phyloP scores from a whole-genome alignment of 495 filamentous ascomycete genomes.

The Penicillium goetzii region DNA sequence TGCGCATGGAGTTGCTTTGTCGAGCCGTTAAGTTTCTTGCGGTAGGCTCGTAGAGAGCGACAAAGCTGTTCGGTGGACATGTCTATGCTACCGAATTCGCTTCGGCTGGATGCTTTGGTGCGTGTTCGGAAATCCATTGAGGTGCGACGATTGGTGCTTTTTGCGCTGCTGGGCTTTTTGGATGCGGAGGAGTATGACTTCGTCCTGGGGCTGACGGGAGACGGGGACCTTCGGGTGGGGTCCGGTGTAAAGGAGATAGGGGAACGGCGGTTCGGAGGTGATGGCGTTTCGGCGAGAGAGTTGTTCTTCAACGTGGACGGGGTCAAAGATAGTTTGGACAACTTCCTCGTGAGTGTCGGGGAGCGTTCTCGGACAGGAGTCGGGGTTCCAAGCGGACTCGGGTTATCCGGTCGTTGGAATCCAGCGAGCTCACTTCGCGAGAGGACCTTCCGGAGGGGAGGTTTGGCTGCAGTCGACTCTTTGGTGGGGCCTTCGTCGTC shows the following conservation, averaged over 20 bases:
- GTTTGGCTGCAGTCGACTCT: constrained; percentile 57
- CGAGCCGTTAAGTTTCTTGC: constrained; percentile 74
- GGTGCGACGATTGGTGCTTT: constrained; percentile 49
- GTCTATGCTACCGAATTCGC: constrained; percentile 66
- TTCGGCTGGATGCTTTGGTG: constrained; percentile 55
- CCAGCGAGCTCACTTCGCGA: constrained; percentile 78
- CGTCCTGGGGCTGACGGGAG: constrained; percentile 45
- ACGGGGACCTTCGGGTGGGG: constrained; percentile 48
- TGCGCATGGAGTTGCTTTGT: constrained; percentile 65
- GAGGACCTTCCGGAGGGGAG: constrained; percentile 72
- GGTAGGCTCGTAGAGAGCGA: constrained; percentile 76
- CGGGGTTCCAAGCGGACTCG: constrained; percentile 49
- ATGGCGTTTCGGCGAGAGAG: constrained; percentile 34
- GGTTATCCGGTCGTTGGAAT: constrained; percentile 61
- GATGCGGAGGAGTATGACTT: constrained; percentile 18
- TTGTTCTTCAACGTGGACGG: constrained; percentile 38
- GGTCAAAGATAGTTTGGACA: constrained; percentile 49
- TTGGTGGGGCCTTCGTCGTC: constrained; percentile 55
- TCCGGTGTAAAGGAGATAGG: constrained; percentile 37
- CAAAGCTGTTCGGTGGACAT: constrained; percentile 80
- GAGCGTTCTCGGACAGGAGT: constrained; percentile 60
- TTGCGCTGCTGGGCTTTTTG: constrained; percentile 26
- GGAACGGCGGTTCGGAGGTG: constrained; percentile 43
- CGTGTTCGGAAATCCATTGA: constrained; percentile 61
- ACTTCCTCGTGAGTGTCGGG: constrained; percentile 65